Conservation (phyloP, 2,329 filamentous ascomycete species). For the Claviceps sp. region DNA sequence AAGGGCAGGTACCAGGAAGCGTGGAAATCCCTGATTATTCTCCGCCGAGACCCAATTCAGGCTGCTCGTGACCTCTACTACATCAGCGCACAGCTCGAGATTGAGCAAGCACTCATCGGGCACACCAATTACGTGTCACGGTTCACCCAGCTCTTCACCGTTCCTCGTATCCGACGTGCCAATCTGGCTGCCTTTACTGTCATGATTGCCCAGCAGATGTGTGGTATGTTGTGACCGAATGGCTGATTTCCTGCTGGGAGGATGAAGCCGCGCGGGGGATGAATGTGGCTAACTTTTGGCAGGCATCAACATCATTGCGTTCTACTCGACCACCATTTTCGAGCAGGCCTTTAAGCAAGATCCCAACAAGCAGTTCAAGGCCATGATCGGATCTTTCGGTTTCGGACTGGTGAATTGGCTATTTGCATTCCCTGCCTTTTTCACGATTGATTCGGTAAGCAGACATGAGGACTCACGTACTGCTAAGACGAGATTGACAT, state of each 20-base stretch:
- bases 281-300: background rate
- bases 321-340: conserved; percentile 56
- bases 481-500: background rate
- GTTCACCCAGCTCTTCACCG: conserved; percentile 49
- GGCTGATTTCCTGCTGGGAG: background rate
- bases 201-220: conserved; percentile 68
- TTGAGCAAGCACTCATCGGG: conserved; percentile 25
- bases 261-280: background rate
- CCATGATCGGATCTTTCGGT: conserved; percentile 35
- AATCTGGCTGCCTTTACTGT: conserved; percentile 65
- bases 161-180: conserved; percentile 55
- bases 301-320: conserved; percentile 55
- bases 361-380: conserved; percentile 24
- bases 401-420: conserved; percentile 47
- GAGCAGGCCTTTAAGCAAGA: conserved; percentile 39
- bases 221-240: conserved; percentile 21
- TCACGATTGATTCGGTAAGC: conserved; percentile 46
- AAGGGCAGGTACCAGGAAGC: conserved; percentile 48
- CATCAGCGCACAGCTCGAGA: conserved; percentile 28
- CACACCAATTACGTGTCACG: conserved; percentile 30
- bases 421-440: conserved; percentile 53
- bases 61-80: conserved; percentile 49
- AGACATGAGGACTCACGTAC: no score
- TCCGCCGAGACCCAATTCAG: conserved; percentile 41
- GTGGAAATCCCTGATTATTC: conserved; percentile 37